These are phyloP conservation scores for Beta macrorhiza DNA, from an alignment of 179 eudicot genomes.

Conservation along the genomic window DNA sequence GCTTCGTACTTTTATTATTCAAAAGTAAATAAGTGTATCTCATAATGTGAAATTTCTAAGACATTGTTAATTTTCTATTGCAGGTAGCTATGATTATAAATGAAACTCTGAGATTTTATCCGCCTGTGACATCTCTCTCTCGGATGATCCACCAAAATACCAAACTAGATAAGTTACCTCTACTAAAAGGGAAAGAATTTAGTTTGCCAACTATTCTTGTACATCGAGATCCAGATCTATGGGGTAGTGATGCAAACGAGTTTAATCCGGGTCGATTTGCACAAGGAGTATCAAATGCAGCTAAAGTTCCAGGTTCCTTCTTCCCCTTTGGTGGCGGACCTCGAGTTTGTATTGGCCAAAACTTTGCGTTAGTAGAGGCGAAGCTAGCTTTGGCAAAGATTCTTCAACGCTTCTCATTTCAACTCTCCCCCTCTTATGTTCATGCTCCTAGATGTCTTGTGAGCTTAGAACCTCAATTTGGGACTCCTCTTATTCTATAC, in stretches of 20 bases:
- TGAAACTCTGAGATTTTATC: constrained; percentile 26
- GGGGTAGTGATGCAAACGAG: background rate
- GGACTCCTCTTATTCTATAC: constrained; percentile 7
- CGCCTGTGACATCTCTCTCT: constrained; percentile 9
- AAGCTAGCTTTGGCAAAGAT: constrained; percentile 19
- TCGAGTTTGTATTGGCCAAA: constrained; percentile 22
- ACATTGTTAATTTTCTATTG: background rate
- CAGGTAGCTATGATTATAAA: constrained; percentile 28
- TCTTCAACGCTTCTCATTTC: constrained; percentile 10
- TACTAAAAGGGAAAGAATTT: constrained; percentile 2
- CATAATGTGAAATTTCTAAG: background rate
- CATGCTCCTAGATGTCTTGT: constrained; percentile 8
- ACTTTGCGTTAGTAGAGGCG: constrained; percentile 24
- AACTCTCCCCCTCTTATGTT: constrained; percentile 11
- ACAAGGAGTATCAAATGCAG: constrained; percentile 7
- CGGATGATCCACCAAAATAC: constrained; percentile 11
- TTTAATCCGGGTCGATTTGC: too few relatives aligned
- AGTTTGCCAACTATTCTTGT: constrained; percentile 18
- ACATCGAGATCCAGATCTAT: constrained; percentile 4
- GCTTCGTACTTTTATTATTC: background rate
- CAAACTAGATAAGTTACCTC: background rate
- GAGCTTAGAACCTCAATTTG: constrained; percentile 12
- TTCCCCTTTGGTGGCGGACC: constrained; percentile 30
- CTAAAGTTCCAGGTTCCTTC: constrained; percentile 17
- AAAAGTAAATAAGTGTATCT: background rate